Conservation (phyloP, 768 basidiomycete species). For the Psilocybe cubensis region DNA sequence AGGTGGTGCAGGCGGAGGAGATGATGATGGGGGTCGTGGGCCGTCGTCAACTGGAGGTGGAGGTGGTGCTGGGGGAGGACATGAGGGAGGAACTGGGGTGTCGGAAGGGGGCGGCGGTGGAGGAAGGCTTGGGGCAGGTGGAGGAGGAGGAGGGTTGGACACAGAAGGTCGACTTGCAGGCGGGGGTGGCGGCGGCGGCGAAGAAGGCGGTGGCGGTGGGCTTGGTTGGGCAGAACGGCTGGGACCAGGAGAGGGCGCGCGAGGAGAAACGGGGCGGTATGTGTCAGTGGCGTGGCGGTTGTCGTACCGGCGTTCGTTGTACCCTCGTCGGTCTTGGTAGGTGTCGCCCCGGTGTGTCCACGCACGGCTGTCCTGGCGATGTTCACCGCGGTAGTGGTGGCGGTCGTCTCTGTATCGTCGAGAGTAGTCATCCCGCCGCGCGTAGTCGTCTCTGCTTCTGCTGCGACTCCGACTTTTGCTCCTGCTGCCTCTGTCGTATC, state of each 20-base stretch:
- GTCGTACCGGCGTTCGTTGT: constrained; percentile 20
- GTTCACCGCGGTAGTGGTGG: constrained; percentile 27
- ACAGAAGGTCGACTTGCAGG: constrained; percentile 27
- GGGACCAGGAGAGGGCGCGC: constrained; percentile 10
- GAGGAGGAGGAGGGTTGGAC: constrained; percentile 9
- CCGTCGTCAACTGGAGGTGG: constrained; percentile 25
- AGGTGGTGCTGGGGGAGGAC: constrained; percentile 29
- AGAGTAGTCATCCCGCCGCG: constrained; percentile 22
- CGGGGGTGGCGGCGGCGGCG: constrained; percentile 28
- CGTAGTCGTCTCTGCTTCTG: constrained; percentile 22
- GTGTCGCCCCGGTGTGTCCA: constrained; percentile 35
- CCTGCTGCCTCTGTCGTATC: constrained; percentile 11
- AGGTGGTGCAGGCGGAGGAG: constrained; percentile 33
- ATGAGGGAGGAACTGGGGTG: constrained; percentile 17
- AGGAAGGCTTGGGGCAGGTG: constrained; percentile 1
- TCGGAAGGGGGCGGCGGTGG: constrained; percentile 16
- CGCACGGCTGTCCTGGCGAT: constrained; percentile 35
- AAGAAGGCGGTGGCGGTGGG: constrained; percentile 14
- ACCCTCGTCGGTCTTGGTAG: constrained; percentile 23
- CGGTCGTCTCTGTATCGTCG: constrained; percentile 22
- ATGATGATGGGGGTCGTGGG: constrained; percentile 29
- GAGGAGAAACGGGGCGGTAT: constrained; percentile 2
- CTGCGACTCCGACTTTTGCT: constrained; percentile 28
- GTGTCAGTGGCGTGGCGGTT: background rate
- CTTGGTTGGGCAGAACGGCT: constrained; percentile 6